Conservation (phyloP, 1,284 basidiomycete species). For the Ceratobasidium sp. region DNA sequence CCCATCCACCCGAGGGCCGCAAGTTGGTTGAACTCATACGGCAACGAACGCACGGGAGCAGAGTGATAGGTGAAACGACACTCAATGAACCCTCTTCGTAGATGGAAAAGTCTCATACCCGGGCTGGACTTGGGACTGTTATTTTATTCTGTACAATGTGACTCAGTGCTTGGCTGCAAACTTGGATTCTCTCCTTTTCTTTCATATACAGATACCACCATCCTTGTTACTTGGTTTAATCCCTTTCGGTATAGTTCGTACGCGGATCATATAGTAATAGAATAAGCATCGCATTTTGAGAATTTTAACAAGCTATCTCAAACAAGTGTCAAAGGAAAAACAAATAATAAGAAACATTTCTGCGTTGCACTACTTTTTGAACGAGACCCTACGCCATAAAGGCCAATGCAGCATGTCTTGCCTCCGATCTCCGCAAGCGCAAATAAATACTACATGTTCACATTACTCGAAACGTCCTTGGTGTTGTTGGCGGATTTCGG, state of each 20-base stretch:
- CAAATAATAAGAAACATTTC: not conserved
- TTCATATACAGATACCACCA: constrained; percentile 2
- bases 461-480: no score
- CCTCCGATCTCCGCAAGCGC: no score
- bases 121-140: constrained; percentile 12
- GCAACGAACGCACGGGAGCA: not conserved
- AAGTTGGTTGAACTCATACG: constrained; percentile 15
- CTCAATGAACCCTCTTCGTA: not conserved
- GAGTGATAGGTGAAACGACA: not conserved
- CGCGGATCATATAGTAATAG: not conserved
- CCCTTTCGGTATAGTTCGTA: not conserved
- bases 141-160: constrained; percentile 6
- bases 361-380: not conserved
- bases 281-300: not conserved
- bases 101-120: not conserved
- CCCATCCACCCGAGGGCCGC: constrained; percentile 35
- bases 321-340: not conserved
- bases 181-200: not conserved
- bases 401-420: no score
- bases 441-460: no score
- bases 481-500: no score
- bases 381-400: not conserved
- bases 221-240: constrained; percentile 10
- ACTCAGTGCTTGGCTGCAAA: not conserved
- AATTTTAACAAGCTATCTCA: not conserved